A percentile compares a stretch with the other conserved stretches of the same genome.
phyloP scores from a whole-genome alignment of 2,329 filamentous ascomycete species.

The Penicillium brevicompactum region DNA sequence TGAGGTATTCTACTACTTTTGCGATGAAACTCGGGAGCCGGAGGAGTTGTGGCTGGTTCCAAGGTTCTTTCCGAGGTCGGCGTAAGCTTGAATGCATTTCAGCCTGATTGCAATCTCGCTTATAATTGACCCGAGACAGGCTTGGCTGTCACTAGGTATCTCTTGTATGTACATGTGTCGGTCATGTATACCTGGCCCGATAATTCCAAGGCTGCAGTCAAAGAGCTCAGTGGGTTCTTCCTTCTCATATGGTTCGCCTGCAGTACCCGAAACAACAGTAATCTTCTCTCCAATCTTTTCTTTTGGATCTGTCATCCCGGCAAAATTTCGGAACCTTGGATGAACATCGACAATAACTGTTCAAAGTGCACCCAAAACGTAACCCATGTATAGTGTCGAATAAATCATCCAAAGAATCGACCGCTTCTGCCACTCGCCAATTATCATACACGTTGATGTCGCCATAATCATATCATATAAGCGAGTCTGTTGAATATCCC shows the following conservation, averaged over 20 bases:
- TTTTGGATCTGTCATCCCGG: no score
- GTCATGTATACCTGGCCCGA: no score
- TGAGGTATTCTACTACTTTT: no score
- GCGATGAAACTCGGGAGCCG: not conserved
- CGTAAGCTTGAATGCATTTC: not conserved
- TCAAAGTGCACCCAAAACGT: not conserved
- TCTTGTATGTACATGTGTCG: no score
- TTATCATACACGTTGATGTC: conserved; percentile 20
- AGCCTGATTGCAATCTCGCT: not conserved
- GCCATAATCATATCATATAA: conserved; percentile 14
- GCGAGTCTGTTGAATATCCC: not conserved
- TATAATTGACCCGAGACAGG: not conserved
- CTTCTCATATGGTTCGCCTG: no score
- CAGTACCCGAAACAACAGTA: no score
- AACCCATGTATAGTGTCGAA: not conserved
- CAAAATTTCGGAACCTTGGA: no score
- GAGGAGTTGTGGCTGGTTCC: not conserved
- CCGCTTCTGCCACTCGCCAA: conserved; percentile 17
- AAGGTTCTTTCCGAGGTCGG: not conserved
- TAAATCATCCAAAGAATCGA: not conserved
- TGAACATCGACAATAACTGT: not conserved
- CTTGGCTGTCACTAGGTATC: not conserved
- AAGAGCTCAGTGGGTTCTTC: no score
- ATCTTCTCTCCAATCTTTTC: no score
- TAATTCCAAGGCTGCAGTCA: no score